A percentile compares a stretch with the other conserved stretches of the same genome.
Evolutionary conservation across 257 asterid genomes (phyloP).

Genomic region (Haberlea rhodopensis): DNA sequence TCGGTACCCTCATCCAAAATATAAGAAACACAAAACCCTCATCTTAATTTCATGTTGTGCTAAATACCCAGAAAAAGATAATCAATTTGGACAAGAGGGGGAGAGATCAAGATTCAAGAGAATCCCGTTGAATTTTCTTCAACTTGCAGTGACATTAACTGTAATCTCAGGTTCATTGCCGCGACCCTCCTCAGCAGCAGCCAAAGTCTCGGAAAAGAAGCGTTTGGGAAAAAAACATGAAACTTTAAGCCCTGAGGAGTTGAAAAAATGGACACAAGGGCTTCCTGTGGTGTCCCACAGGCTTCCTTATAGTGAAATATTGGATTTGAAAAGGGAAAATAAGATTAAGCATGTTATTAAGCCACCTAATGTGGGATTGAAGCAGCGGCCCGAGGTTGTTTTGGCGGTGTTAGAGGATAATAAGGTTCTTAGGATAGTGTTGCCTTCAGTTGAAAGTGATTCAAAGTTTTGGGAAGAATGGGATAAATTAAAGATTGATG

Average conservation of each 20-base stretch:
- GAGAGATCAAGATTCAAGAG: conserved; percentile 38
- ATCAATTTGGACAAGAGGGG: conserved; percentile 25
- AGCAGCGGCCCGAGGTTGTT: conserved; percentile 69
- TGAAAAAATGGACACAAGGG: conserved; percentile 75
- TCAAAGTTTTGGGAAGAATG: conserved; percentile 76
- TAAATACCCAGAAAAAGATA: conserved; percentile 1
- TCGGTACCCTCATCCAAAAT: conserved; percentile 23
- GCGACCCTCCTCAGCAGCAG: conserved; percentile 56
- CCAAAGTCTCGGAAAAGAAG: conserved; percentile 54
- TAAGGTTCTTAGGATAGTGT: conserved; percentile 71
- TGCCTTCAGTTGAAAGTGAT: conserved; percentile 74
- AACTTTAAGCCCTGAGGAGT: conserved; percentile 59
- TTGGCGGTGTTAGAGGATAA: conserved; percentile 86
- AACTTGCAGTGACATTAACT: conserved; percentile 62
- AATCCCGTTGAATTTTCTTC: conserved; percentile 42
- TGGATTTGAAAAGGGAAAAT: conserved; percentile 65
- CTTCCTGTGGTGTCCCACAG: conserved; percentile 78
- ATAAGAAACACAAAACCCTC: conserved; percentile 33
- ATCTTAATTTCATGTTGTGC: conserved; percentile 40
- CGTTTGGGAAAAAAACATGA: conserved; percentile 42
- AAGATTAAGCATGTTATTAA: conserved; percentile 75
- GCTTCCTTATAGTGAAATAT: conserved; percentile 64
- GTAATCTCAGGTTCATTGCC: conserved; percentile 70
- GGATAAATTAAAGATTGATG: conserved; percentile 69
- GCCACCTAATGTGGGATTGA: conserved; percentile 48